phyloP scores from a whole-genome alignment of 2,329 filamentous ascomycete genomes.

The Ophiostoma quercus region DNA sequence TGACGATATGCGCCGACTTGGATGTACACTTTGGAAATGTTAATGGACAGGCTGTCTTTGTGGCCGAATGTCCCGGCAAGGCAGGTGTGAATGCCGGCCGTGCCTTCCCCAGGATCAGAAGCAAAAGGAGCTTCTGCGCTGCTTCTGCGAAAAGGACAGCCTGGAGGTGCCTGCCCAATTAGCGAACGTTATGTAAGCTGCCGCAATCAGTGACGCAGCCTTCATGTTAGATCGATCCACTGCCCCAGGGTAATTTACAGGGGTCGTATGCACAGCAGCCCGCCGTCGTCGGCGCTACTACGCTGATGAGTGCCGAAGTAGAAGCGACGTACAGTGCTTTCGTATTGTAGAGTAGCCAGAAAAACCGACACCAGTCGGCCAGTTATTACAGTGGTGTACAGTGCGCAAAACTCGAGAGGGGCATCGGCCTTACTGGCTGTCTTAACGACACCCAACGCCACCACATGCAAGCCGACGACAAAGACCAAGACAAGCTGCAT shows the following conservation, averaged over 20 bases:
- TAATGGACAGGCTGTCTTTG: constrained; percentile 1
- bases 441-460: not conserved
- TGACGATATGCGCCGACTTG: not conserved
- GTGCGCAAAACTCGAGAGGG: not conserved
- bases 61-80: constrained; percentile 1
- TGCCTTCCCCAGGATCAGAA: not conserved
- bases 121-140: not conserved
- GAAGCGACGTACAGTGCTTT: not conserved
- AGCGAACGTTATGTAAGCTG: not conserved
- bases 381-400: not conserved
- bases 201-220: constrained; percentile 2
- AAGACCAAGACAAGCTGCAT: not conserved
- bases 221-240: not conserved
- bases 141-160: not conserved
- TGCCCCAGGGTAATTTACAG: not conserved
- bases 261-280: not conserved
- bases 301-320: constrained; percentile 1
- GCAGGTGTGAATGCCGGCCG: not conserved
- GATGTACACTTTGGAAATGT: not conserved
- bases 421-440: constrained; percentile 1
- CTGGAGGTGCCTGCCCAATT: not conserved
- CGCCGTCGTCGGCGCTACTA: not conserved
- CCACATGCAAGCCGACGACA: not conserved
- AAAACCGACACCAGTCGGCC: not conserved
- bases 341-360: not conserved